These are phyloP conservation scores for Digitaria exilis DNA, from an alignment of 202 grass and related monocot genomes.

Conservation along the genomic window DNA sequence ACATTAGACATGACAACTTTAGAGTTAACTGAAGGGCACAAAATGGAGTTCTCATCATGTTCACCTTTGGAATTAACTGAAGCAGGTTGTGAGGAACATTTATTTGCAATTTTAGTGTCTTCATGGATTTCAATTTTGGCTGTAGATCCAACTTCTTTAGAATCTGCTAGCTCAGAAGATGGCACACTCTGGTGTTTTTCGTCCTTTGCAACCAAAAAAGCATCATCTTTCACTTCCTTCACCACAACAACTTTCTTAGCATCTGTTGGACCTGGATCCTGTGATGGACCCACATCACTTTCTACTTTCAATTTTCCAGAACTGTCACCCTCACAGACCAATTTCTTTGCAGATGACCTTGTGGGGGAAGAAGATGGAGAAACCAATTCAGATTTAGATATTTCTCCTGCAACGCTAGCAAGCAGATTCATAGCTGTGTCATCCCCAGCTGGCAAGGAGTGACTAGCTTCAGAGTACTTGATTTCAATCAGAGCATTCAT, in stretches of 20 bases:
- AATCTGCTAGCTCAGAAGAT: constrained; percentile 33
- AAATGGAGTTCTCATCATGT: constrained; percentile 20
- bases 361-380: constrained; percentile 52
- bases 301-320: constrained; percentile 50
- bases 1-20: constrained; percentile 21
- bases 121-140: constrained; percentile 42
- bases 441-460: constrained; percentile 61
- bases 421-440: constrained; percentile 95
- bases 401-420: constrained; percentile 87
- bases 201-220: constrained; percentile 35
- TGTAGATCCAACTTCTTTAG: constrained; percentile 42
- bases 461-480: constrained; percentile 73
- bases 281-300: constrained; percentile 30
- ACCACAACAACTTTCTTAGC: constrained; percentile 19
- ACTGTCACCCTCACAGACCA: constrained; percentile 46
- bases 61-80: constrained; percentile 22
- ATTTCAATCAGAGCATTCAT: constrained; percentile 96
- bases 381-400: constrained; percentile 77
- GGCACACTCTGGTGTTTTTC: constrained; percentile 16
- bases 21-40: not conserved
- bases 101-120: not conserved
- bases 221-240: constrained; percentile 47
- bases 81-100: not conserved
- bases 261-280: constrained; percentile 24
- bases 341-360: constrained; percentile 50